Evolutionary conservation across 2,329 filamentous ascomycete species (phyloP), one percentile per base, ranked within the genome.

Genomic region (Coniochaeta sp.): DNA sequence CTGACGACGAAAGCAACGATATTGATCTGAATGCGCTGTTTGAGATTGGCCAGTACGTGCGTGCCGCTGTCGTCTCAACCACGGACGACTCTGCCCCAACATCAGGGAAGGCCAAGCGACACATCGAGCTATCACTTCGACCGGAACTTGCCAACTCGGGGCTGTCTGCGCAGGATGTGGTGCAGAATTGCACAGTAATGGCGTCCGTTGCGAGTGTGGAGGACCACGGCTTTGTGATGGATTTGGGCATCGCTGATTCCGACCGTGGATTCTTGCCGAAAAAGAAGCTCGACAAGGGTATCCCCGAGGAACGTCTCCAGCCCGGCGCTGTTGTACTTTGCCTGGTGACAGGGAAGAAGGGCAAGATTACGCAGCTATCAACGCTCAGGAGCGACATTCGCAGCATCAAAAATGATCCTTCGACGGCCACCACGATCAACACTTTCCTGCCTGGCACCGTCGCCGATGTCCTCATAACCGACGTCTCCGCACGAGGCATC

Each of bases 141-240:
- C 95, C 95, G 2, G 81, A 83, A 62, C 83, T 90, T 63, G 82
- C 91, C 59, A 99, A 99, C 72, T 82, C 83, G 2, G 88, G 90
- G 1, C 78, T 99, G 24, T 79, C 83, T 3, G 82, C 85, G 65
- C 85, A 89, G 44, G 91, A 91, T 67, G 74, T 97, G 11, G 86
- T 95, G 11, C 75, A 82, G 44, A 89, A 96, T 69, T 82, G 80
- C 64, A 92, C 90, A 54, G 78, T 98, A 22, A 96, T 98, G 81
- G 93, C 92, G 1, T 89, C 92, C 0, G 88, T 99, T 28, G 76
- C 83, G 58, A 99, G 93, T 73, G 89, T 96, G n/a, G 93, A 99
- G 74, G 96, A 99, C 68, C 93, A 96, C 69, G 95, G 95, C 63
- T 83, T 95, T 61, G 85, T 98, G 60, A 96, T 99, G 91, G 91